Base-by-base conservation (phyloP, 2,329 filamentous ascomycete genomes). In the Helotiales sp. region DNA sequence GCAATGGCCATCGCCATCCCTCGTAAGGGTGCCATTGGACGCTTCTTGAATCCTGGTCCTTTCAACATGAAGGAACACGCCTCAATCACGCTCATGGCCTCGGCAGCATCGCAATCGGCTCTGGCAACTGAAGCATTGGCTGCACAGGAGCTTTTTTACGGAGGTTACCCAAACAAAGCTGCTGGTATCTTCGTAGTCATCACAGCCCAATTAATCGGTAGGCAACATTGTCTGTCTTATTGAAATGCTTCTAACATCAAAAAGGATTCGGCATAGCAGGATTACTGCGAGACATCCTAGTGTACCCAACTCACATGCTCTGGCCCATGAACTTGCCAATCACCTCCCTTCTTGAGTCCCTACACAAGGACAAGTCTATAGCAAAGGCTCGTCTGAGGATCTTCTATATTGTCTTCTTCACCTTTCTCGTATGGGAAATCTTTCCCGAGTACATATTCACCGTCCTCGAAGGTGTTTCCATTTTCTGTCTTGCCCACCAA, bases 1-100 rank as follows among this genome's bases (percentile, higher is more conserved):
- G 62, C 65, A 10, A 70, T 77, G 71, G 70, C 73, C 1, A 52
- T 67, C 2, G 25, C 50, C 6, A 72, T 78, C 19, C 76, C 76
- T 1, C 65, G 67, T 25, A 66, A 64, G 47, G 73, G 73, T 10
- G 34, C 62, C 10, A 54, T 76, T 47, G 73, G 72, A 6, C 65
- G 69, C 2, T 75, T 68, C 40, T 72, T 87, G 24, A 88, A 88
- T 55, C 84, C 85, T 0, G 84, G 85, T 0, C 85, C 85, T 0
- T 88, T 88, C 72, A 88, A 86, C 66, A 78, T 86, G 69, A 89
- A 88, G 71, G 86, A 88, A 68, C 85, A 88, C 68, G 73, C 83
- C 44, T 80, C 88, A 59, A 86, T 88, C 55, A 81, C 84, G 19
- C 81, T 87, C 63, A 87, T 87, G 60, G 53, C 59, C 29, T 57